Conservation (phyloP, 2,329 filamentous ascomycete species). For the Elsinoe perseae region DNA sequence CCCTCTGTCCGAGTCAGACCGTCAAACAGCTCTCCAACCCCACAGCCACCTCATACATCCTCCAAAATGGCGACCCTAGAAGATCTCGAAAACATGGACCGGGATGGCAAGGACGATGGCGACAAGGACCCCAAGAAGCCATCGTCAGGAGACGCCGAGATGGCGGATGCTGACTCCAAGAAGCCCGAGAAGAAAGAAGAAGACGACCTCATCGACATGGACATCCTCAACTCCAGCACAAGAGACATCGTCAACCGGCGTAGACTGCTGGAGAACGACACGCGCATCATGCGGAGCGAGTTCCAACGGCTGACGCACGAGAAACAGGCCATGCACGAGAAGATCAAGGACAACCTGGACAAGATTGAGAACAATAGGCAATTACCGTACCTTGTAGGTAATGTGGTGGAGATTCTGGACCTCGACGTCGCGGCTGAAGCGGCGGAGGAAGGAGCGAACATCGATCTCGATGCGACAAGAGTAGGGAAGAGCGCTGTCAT, state of each 20-base stretch:
- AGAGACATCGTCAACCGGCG: conserved; percentile 87
- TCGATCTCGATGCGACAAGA: conserved; percentile 91
- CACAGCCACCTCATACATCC: background rate
- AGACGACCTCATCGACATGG: conserved; percentile 80
- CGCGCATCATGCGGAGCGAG: conserved; percentile 97
- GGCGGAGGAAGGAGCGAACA: conserved; percentile 95
- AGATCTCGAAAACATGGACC: conserved; percentile 83
- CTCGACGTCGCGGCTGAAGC: conserved; percentile 94
- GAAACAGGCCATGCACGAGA: conserved; percentile 91
- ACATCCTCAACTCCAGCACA: conserved; percentile 88
- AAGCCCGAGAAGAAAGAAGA: conserved; percentile 56
- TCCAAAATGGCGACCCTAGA: conserved; percentile 77
- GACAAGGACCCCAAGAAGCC: conserved; percentile 49
- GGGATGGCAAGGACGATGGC: conserved; percentile 55
- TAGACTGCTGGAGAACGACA: conserved; percentile 92
- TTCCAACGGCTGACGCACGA: conserved; percentile 89
- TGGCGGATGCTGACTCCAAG: conserved; percentile 65
- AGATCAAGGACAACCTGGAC: conserved; percentile 97
- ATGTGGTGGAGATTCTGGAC: conserved; percentile 94
- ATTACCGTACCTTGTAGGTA: conserved; percentile 95
- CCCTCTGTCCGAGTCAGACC: no score
- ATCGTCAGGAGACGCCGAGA: conserved; percentile 67
- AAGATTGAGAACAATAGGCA: conserved; percentile 99
- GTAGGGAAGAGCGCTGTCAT: conserved; percentile 98
- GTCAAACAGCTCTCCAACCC: background rate